Percentiles rank a stretch among this genome's conserved stretches.
These are phyloP conservation scores for Aspergillus alliaceus DNA, from an alignment of 2,329 filamentous ascomycete species.

Conservation along the genomic window DNA sequence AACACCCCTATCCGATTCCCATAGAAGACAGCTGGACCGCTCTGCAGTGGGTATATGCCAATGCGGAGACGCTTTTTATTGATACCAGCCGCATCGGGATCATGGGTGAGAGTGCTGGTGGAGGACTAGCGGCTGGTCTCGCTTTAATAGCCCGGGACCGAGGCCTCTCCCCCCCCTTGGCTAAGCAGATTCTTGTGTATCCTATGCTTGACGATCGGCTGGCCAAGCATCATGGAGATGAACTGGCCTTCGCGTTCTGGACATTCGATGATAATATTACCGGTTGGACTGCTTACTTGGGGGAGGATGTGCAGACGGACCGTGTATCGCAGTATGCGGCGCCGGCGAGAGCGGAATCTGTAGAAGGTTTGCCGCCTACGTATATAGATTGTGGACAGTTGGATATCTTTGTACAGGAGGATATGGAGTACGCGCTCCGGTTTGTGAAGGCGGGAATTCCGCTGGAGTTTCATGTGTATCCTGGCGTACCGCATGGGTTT, in stretches of 20 bases:
- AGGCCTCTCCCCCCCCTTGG: slow-evolving; percentile 31
- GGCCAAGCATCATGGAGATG: slow-evolving; percentile 4
- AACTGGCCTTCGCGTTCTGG: slow-evolving; percentile 21
- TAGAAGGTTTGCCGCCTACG: slow-evolving; percentile 40
- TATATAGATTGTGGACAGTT: slow-evolving; percentile 46
- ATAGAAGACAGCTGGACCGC: slow-evolving; percentile 45
- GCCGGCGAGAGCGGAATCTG: slow-evolving; percentile 33
- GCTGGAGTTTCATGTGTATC: slow-evolving; percentile 47
- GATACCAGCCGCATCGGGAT: slow-evolving; percentile 52
- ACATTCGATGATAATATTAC: slow-evolving; percentile 19
- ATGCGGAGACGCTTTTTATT: slow-evolving; percentile 41
- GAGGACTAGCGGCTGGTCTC: slow-evolving; percentile 56
- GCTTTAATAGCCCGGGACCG: slow-evolving; percentile 50
- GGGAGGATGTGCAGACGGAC: slow-evolving; percentile 23
- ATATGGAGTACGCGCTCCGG: slow-evolving; percentile 40
- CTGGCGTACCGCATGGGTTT: slow-evolving; percentile 44
- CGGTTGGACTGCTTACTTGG: slow-evolving; percentile 23
- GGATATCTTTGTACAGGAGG: slow-evolving; percentile 45
- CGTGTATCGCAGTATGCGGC: slow-evolving; percentile 34
- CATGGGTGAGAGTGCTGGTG: slow-evolving; percentile 58
- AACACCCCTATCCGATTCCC: slow-evolving; percentile 37
- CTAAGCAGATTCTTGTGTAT: slow-evolving; percentile 41
- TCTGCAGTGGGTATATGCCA: slow-evolving; percentile 32
- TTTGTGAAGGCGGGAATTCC: slow-evolving; percentile 41
- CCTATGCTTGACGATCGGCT: slow-evolving; percentile 47